A percentile compares a stretch with the other conserved stretches of the same genome.
phyloP scores from a whole-genome alignment of 1,139 yeast genomes.

The Taiozyma sp. region DNA sequence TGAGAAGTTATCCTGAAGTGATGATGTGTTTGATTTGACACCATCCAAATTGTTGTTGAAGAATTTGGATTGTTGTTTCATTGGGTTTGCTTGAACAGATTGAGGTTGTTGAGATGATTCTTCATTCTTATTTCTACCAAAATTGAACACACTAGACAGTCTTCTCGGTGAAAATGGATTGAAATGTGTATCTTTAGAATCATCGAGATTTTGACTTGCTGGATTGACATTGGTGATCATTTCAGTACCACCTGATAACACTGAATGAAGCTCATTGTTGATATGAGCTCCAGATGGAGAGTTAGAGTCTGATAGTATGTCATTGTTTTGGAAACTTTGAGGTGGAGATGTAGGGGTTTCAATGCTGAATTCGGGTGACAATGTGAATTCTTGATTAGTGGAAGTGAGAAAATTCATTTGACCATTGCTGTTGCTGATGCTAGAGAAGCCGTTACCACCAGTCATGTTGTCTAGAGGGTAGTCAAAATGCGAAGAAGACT shows the following conservation, averaged over 20 bases:
- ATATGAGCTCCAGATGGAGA: slow-evolving; percentile 13
- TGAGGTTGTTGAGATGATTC: not conserved
- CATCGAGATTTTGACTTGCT: not conserved
- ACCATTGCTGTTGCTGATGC: not conserved
- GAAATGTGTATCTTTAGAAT: slow-evolving; percentile 1
- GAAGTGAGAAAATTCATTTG: not conserved
- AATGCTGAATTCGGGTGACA: slow-evolving; percentile 1
- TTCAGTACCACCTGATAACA: slow-evolving; percentile 17
- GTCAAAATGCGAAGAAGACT: not conserved
- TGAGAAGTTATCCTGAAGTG: not conserved
- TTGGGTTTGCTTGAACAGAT: not conserved
- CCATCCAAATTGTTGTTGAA: slow-evolving; percentile 5
- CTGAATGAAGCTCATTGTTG: slow-evolving; percentile 12
- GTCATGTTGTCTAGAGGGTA: not conserved
- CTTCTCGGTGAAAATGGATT: slow-evolving; percentile 24
- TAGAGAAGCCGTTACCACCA: slow-evolving; percentile 7
- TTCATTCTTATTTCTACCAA: slow-evolving; percentile 14
- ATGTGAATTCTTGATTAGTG: not conserved
- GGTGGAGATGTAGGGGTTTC: slow-evolving; percentile 21
- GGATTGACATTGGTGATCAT: slow-evolving; percentile 1
- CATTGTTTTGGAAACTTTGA: slow-evolving; percentile 17
- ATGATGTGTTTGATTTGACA: not conserved
- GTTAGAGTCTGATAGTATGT: slow-evolving; percentile 17
- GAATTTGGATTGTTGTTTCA: slow-evolving; percentile 14
- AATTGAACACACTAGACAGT: slow-evolving; percentile 22